phyloP scores from a whole-genome alignment of 2,329 filamentous ascomycete genomes.

The Aspergillus ochraceoroseus region DNA sequence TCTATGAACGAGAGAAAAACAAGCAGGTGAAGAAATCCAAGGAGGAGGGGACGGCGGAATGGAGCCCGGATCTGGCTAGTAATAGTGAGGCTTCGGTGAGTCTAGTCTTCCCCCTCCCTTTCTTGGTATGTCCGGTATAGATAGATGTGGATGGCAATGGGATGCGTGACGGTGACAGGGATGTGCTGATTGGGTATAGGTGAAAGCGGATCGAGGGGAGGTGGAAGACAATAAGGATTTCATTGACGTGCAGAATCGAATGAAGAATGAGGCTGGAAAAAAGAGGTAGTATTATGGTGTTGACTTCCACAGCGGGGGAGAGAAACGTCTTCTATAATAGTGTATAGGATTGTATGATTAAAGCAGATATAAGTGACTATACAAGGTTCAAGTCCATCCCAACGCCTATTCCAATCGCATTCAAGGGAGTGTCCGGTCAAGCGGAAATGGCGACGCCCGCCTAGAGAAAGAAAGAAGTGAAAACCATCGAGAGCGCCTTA shows the following conservation, averaged over 20 bases:
- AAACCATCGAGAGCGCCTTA: too few relatives aligned
- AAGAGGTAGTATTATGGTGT: constrained; percentile 2
- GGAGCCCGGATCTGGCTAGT: constrained; percentile 72
- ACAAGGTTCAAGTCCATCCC: constrained; percentile 1
- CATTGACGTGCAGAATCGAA: constrained; percentile 54
- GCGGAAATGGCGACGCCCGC: constrained; percentile 6
- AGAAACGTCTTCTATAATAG: too few relatives aligned
- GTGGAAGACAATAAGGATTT: constrained; percentile 44
- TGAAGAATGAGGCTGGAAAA: constrained; percentile 40
- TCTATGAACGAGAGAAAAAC: constrained; percentile 57
- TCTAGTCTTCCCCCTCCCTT: neutral
- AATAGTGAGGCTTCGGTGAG: constrained; percentile 70
- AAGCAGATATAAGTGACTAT: constrained; percentile 2
- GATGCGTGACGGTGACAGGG: too few relatives aligned
- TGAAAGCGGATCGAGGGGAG: constrained; percentile 58
- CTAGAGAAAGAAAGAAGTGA: constrained; percentile 3
- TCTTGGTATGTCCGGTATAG: neutral
- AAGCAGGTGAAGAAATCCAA: constrained; percentile 50
- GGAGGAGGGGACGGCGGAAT: constrained; percentile 62
- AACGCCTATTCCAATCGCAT: constrained; percentile 9
- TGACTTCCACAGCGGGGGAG: too few relatives aligned
- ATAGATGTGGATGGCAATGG: too few relatives aligned
- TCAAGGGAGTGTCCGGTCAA: constrained; percentile 7
- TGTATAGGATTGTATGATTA: constrained; percentile 5
- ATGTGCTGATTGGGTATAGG: constrained; percentile 25